Conservation (phyloP, 768 basidiomycete species). For the Cantharellus anzutake region DNA sequence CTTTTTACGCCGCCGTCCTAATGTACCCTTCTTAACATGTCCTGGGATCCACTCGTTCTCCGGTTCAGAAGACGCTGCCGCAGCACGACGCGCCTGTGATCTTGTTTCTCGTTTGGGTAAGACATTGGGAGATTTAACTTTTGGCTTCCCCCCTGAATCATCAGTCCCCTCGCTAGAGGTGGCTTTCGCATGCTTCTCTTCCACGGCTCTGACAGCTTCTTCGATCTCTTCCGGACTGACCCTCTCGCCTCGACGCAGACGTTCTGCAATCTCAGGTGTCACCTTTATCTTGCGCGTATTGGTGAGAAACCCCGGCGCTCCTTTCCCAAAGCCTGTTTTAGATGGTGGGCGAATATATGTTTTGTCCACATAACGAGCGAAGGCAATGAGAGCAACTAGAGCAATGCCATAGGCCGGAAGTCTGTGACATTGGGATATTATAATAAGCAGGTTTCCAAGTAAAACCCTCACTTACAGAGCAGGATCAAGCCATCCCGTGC, state of each 20-base stretch:
- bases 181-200: not conserved
- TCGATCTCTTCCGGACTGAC: slow-evolving; percentile 9
- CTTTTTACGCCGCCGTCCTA: not conserved
- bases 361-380: not conserved
- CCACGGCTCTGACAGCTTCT: slow-evolving; percentile 1
- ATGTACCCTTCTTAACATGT: not conserved
- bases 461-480: not conserved
- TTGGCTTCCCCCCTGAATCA: too few relatives aligned
- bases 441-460: not conserved
- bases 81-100: not conserved
- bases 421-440: not conserved
- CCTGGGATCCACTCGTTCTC: slow-evolving; percentile 10
- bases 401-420: not conserved
- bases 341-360: not conserved
- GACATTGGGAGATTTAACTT: too few relatives aligned
- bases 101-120: not conserved
- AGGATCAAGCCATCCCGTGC: not conserved
- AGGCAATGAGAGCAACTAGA: not conserved
- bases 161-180: not conserved
- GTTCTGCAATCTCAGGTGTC: slow-evolving; percentile 9
- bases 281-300: slow-evolving; percentile 5
- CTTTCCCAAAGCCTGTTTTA: slow-evolving; percentile 1
- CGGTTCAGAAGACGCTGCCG: not conserved
- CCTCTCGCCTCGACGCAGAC: slow-evolving; percentile 5
- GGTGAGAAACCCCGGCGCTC: slow-evolving; percentile 5